phyloP scores from a whole-genome alignment of 1,139 yeast species.

The Tardiomyces digboiensis region DNA sequence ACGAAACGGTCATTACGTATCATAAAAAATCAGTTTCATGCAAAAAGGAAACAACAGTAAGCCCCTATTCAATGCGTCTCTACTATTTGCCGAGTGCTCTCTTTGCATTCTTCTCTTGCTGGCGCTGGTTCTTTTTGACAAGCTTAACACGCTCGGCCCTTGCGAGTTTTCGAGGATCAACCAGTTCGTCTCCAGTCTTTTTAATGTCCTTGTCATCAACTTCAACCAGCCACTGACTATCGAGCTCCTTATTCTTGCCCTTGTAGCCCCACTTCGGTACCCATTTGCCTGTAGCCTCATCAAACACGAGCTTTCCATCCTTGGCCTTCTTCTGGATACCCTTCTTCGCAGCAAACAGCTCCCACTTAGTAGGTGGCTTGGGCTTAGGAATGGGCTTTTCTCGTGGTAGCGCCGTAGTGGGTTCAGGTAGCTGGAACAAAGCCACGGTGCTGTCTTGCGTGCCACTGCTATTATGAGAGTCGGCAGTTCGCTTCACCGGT shows the following conservation, averaged over 20 bases:
- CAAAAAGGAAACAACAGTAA: too few relatives aligned
- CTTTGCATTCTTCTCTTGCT: slow-evolving; percentile 66
- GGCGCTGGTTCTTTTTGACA: slow-evolving; percentile 77
- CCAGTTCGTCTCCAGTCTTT: slow-evolving; percentile 45
- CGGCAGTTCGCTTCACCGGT: slow-evolving; percentile 81
- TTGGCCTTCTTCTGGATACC: slow-evolving; percentile 89
- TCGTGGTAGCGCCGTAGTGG: slow-evolving; percentile 77
- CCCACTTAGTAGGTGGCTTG: slow-evolving; percentile 94
- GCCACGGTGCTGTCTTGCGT: slow-evolving; percentile 70
- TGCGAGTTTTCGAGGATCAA: slow-evolving; percentile 76
- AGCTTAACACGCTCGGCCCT: slow-evolving; percentile 81
- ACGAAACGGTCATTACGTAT: too few relatives aligned
- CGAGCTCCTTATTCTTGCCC: slow-evolving; percentile 82
- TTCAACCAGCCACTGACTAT: slow-evolving; percentile 94
- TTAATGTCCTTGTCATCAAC: slow-evolving; percentile 46
- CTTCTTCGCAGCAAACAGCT: slow-evolving; percentile 88
- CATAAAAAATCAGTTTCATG: too few relatives aligned
- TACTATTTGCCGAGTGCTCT: slow-evolving; percentile 14
- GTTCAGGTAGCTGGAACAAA: slow-evolving; percentile 77
- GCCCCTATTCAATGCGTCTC: too few relatives aligned
- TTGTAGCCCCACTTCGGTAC: slow-evolving; percentile 98
- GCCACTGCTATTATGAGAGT: slow-evolving; percentile 48
- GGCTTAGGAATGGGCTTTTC: slow-evolving; percentile 93
- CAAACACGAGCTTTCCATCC: slow-evolving; percentile 84
- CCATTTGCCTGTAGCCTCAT: slow-evolving; percentile 91